phyloP scores from a whole-genome alignment of 345 rosid species.

The Citrus medica region DNA sequence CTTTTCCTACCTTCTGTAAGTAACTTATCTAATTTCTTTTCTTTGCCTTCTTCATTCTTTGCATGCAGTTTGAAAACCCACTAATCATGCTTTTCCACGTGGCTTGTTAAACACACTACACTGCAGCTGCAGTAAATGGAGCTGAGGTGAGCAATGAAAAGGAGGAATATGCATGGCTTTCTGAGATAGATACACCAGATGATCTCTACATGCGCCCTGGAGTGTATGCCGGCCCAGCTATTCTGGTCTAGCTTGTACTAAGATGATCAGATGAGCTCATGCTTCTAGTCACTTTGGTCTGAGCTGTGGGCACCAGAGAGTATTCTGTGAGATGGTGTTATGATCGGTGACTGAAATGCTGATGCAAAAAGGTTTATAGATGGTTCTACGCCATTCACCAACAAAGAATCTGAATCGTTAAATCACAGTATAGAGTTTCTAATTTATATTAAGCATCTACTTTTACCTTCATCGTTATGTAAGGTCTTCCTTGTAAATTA shows the following conservation, averaged over 20 bases:
- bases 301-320: background rate
- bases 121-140: slow-evolving; percentile 39
- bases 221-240: slow-evolving; percentile 59
- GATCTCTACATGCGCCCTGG: slow-evolving; percentile 79
- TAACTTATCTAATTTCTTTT: background rate
- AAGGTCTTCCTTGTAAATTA: background rate
- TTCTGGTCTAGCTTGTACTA: slow-evolving; percentile 33
- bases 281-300: background rate
- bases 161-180: slow-evolving; percentile 78
- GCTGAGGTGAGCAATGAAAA: slow-evolving; percentile 38
- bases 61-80: background rate
- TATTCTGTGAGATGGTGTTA: background rate
- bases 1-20: slow-evolving; percentile 62
- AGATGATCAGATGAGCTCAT: background rate
- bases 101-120: slow-evolving; percentile 1
- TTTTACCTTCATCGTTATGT: background rate
- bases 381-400: background rate
- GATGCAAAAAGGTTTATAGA: background rate
- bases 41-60: background rate
- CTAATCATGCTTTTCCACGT: background rate
- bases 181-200: slow-evolving; percentile 66
- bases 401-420: background rate
- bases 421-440: background rate
- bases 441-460: background rate
- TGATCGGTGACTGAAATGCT: background rate